Base-by-base conservation (phyloP, 306 rosid species). In the Argentina anserina region DNA sequence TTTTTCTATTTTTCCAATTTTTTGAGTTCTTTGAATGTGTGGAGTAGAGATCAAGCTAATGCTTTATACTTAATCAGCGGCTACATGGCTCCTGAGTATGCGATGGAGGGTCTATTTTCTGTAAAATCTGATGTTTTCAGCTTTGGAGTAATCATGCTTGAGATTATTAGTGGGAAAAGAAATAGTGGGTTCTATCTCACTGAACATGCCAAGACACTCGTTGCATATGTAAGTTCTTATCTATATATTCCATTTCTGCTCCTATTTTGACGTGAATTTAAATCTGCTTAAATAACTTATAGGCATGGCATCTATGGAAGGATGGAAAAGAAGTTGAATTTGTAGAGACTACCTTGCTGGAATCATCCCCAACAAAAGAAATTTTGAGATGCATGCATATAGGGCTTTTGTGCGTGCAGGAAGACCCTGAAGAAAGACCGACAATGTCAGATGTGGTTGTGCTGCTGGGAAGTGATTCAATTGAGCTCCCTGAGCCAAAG, bases 31-130 rank as follows among this genome's bases (percentile, higher is more conserved):
- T 3, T 21, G 21, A 52, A 21, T 52, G 12, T 52, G 26, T 21
- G 26, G 28, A 52, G 29, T n/a, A 21, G 29, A 52, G 28, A 52
- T 8, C 29, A 21, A 52, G 29, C 29, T 52, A 52, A 52, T 2
- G 0, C 0, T 28, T 33, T 59, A 29, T 59, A 13, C 39, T 55
- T 20, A 71, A 59, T 14, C 37, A 87, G 89, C 2, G 86, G 89
- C 29, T 87, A 87, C 34, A 85, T 87, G 86, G 83, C 87, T 52
- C 87, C 85, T 0, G 79, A 87, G n/a, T 83, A 87, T 50, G 82
- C 71, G 28, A 76, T 72, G 45, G 79, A 72, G 14, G 88, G 86
- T 72, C 64, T 47, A 12, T 77, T 70, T 59, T 87, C 85, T 0
- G 10, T 26, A 2, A 85, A 87, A 52, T 87, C 75, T 0, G 84